A percentile compares a stretch with the other conserved stretches of the same genome.
Evolutionary conservation across 2,329 filamentous ascomycete species (phyloP).

Genomic region (Zymoseptoria tritici): DNA sequence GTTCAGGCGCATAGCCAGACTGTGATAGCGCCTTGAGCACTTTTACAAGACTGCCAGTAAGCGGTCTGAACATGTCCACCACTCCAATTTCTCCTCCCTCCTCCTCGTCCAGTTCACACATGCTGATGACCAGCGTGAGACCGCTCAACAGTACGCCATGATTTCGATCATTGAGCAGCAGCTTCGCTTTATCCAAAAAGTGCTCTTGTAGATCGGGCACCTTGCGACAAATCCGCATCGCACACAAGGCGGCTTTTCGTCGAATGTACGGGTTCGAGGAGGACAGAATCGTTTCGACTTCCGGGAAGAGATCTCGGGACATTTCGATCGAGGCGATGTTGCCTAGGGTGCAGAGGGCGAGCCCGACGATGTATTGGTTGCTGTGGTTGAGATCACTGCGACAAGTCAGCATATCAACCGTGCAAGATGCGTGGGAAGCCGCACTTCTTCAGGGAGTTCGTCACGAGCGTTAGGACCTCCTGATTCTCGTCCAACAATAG

Average conservation of each 20-base stretch:
- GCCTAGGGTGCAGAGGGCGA: constrained; percentile 89
- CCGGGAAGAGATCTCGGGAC: constrained; percentile 92
- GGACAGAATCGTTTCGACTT: constrained; percentile 85
- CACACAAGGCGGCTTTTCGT: constrained; percentile 93
- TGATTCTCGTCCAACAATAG: constrained; percentile 95
- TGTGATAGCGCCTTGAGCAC: constrained; percentile 87
- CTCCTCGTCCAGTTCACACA: constrained; percentile 91
- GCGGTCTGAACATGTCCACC: constrained; percentile 80
- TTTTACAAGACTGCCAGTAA: constrained; percentile 78
- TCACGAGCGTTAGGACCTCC: constrained; percentile 92
- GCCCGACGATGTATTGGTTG: constrained; percentile 96
- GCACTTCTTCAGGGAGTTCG: constrained; percentile 96
- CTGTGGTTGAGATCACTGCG: constrained; percentile 86
- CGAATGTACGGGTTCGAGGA: constrained; percentile 98
- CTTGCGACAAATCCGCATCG: constrained; percentile 97
- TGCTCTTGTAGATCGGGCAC: constrained; percentile 96
- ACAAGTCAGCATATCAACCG: constrained; percentile 10
- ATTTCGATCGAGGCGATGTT: constrained; percentile 98
- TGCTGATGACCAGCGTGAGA: constrained; percentile 78
- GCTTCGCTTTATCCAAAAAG: constrained; percentile 87
- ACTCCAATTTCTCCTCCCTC: constrained; percentile 86
- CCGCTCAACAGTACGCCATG: constrained; percentile 92
- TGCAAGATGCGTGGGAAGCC: constrained; percentile 18
- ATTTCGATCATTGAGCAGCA: constrained; percentile 83
- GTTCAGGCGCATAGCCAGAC: constrained; percentile 93